Base-by-base conservation (phyloP, 2,329 filamentous ascomycete species). In the Sarocladiaceae sp. region DNA sequence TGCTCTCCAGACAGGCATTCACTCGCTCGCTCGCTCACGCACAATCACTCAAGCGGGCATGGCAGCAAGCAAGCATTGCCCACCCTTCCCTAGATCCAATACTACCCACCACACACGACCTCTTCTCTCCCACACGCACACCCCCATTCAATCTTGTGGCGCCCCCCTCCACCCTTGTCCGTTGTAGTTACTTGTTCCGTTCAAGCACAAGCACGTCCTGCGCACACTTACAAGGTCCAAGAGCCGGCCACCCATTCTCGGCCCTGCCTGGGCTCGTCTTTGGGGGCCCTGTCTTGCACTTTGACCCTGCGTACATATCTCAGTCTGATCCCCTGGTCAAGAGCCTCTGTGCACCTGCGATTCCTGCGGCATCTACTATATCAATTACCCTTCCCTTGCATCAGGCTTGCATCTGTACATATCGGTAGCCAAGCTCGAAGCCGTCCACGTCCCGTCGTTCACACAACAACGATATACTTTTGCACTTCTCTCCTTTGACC, bases 271-370 rank as follows among this genome's bases (percentile, higher is more conserved):
- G 10, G 37, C 40, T 46, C 29, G 29, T 15, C 29, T 33, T 33
- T 8, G 10, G 8, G 29, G 8, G 29, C 29, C 8, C 29, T 26
- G 18, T 17, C 22, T 29, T 46, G 40, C 40, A 46, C 40, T 29
- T 46, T 46, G 40, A 46, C 40, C 40, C 40, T 46, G 22, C 23
- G 40, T 46, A 46, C 40, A 46, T 46, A 46, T 46, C 40, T 46
- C 40, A 29, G 40, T 46, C 40, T 46, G 25, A 33, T 46, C 40
- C 40, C 40, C 40, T 46, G 40, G 23, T 29, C 40, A 25, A 28
- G 40, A 22, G 11, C 18, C 25, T 26, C 40, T 22, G 25, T 18
- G 23, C 40, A 25, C 17, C 13, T 15, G 29, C 40, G 22, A 46
- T 29, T 29, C 13, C 23, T 46, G 25, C 40, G 4, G 25, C 40